Evolutionary conservation across 1,284 basidiomycete genomes (phyloP).

Genomic region (Testicularia cyperi): DNA sequence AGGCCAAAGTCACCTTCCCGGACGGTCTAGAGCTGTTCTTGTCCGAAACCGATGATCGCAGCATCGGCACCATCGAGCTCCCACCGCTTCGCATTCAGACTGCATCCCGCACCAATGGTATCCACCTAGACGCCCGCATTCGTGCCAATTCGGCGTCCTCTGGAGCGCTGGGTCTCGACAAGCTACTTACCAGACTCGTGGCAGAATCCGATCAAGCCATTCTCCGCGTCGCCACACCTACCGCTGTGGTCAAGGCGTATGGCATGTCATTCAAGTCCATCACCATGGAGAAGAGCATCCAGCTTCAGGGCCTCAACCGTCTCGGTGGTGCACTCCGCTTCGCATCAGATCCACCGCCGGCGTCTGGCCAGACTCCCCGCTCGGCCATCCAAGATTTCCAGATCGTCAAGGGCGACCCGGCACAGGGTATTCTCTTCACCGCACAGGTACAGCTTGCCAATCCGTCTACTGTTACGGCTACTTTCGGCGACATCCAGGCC

Average conservation of each 20-base stretch:
- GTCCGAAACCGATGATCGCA: conserved; percentile 4
- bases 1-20: conserved; percentile 39
- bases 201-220: conserved; percentile 2
- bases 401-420: conserved; percentile 31
- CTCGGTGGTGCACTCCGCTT: conserved; percentile 36
- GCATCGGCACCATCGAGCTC: conserved; percentile 17
- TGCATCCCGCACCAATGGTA: conserved; percentile 12
- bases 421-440: conserved; percentile 27
- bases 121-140: conserved; percentile 11
- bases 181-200: conserved; percentile 16
- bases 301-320: conserved; percentile 24
- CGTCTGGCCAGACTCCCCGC: conserved; percentile 1
- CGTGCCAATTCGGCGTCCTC: not conserved
- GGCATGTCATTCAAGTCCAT: conserved; percentile 41
- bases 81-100: conserved; percentile 19
- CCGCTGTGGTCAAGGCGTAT: conserved; percentile 41
- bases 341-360: not conserved
- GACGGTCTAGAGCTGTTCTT: conserved; percentile 33
- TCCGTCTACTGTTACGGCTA: conserved; percentile 17
- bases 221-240: conserved; percentile 12
- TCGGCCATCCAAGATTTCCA: conserved; percentile 24
- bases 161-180: conserved; percentile 8
- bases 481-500: conserved; percentile 16
- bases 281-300: conserved; percentile 30
- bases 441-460: conserved; percentile 34